These are phyloP conservation scores for Termitomyces bulborhizus DNA, from an alignment of 768 basidiomycete species.

Conservation along the genomic window DNA sequence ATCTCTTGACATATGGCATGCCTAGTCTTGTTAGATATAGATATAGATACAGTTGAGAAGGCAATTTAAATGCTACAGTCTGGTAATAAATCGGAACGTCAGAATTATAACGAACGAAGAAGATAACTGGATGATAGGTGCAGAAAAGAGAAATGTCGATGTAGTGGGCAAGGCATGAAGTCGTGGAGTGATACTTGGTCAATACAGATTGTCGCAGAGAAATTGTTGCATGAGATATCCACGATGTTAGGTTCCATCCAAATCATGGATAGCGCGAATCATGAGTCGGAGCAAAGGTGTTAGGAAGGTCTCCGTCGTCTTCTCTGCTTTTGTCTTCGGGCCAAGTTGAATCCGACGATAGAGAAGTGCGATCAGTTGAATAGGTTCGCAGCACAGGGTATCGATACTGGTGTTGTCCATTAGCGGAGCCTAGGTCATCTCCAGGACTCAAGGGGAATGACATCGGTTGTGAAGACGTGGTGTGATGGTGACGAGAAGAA, in stretches of 20 bases:
- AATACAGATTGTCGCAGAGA: slow-evolving; percentile 4
- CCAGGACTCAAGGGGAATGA: slow-evolving; percentile 29
- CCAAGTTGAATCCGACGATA: slow-evolving; percentile 12
- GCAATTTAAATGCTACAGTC: slow-evolving; percentile 4
- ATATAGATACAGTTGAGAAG: slow-evolving; percentile 17
- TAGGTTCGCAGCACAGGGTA: slow-evolving; percentile 25
- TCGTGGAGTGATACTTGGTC: not conserved
- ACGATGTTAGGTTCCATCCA: slow-evolving; percentile 3
- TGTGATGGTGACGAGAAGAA: slow-evolving; percentile 28
- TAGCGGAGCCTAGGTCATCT: slow-evolving; percentile 22
- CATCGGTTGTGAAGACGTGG: slow-evolving; percentile 26
- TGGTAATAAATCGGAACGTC: slow-evolving; percentile 6
- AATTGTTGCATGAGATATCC: not conserved
- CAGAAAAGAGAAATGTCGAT: slow-evolving; percentile 10
- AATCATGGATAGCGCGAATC: slow-evolving; percentile 19
- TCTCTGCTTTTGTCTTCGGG: slow-evolving; percentile 24
- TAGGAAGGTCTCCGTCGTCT: slow-evolving; percentile 16
- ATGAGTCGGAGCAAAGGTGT: slow-evolving; percentile 16
- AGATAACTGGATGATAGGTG: slow-evolving; percentile 11
- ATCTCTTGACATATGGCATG: not conserved
- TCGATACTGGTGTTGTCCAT: slow-evolving; percentile 28
- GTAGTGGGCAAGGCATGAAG: slow-evolving; percentile 7
- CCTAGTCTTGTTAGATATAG: slow-evolving; percentile 9
- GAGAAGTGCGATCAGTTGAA: slow-evolving; percentile 10
- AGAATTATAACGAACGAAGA: slow-evolving; percentile 13